Evolutionary conservation across 768 basidiomycete species (phyloP), one percentile per base, ranked within the genome.

Genomic region (Serendipita sp.): DNA sequence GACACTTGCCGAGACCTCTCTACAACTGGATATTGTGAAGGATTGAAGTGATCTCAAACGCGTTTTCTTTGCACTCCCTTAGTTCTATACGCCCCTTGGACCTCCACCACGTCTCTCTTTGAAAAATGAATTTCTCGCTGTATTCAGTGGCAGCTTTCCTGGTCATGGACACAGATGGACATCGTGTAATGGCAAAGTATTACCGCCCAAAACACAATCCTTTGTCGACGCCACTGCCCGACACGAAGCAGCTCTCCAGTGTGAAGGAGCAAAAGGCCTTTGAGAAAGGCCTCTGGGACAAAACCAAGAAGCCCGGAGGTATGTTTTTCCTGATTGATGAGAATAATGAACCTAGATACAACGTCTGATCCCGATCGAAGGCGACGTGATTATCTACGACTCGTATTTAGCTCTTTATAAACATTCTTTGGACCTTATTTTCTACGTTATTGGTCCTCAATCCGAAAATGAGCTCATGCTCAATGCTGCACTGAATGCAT

Each of bases 401-500:
- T 85, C 82, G 16, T 89, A 91, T 71, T 81, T 97, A n/a, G 88
- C 88, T 47, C 83, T 98, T 32, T 95, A 95, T 78, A 89, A 88
- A 68, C 89, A 96, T 71, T 92, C 94, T 16, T 84, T 95, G 60
- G 96, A 99, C 78, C 84, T 99, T 70, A 88, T 93, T 64, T 84
- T 97, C 74, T 96, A 96, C 79, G 83, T 98, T 70, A 81, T 97
- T 70, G 92, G 90, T 13, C 85, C 87, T 3, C 81, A 90, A 4
- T 77, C 78, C 1, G 93, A 96, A 76, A 99, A 99, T 75, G 96
- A 99, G 74, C 82, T 98, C 64, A 96, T 97, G 91, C 83, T 98
- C 41, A 83, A 88, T 65, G 76, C 83, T n/a, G 88, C 90, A 15
- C 84, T 98, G 15, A 80, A 78, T 45, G 89, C 91, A 0, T 86